Evolutionary conservation across 2,329 filamentous ascomycete genomes (phyloP), one percentile per base, ranked within the genome.

Genomic region (Leptographium procerum): DNA sequence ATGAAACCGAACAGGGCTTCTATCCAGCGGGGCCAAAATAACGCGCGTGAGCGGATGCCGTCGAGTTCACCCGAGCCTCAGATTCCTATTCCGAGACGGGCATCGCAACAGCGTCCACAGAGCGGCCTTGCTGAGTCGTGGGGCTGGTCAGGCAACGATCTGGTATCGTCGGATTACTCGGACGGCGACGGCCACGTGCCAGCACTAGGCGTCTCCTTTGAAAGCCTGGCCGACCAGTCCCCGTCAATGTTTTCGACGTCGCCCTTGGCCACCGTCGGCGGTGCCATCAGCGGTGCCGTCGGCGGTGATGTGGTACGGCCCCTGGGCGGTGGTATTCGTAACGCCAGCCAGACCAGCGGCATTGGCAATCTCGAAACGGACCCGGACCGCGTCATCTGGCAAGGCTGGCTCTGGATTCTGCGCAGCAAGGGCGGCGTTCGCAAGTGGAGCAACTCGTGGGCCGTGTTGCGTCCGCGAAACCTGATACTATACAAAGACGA

Each of bases 401-500:
- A 97, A 69, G 91, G 92, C 56, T 91, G 90, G 79, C 82, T 97
- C 34, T 88, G 89, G 70, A 84, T 90, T 61, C 81, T 96, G 59
- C 90, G 89, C 66, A 88, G 86, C 61, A 91, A 90, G 66, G 80
- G 86, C 26, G 90, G 91, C 10, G 78, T 99, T 57, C 85, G 88
- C 52, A 88, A 95, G 67, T 99, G 94, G 94, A 96, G 96, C 76
- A 87, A 90, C 65, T 80, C 91, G 60, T 97, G 94, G 94, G 88
- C 87, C 14, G 94, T 97, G 0, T 79, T 99, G 56, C 88, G 94
- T 34, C 87, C 89, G 1, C 85, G 87, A 56, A 91, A 88, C 62
- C 76, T 99, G 34, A 88, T 90, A 19, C 81, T 97, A 29, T 99
- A 99, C 78, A 96, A 96, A 71, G 87, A 95, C 68, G 89, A 95